Percentiles rank a stretch among this genome's conserved stretches.
Conservation (phyloP, 2,329 filamentous ascomycete species). For the Nigrograna mackinnonii region DNA sequence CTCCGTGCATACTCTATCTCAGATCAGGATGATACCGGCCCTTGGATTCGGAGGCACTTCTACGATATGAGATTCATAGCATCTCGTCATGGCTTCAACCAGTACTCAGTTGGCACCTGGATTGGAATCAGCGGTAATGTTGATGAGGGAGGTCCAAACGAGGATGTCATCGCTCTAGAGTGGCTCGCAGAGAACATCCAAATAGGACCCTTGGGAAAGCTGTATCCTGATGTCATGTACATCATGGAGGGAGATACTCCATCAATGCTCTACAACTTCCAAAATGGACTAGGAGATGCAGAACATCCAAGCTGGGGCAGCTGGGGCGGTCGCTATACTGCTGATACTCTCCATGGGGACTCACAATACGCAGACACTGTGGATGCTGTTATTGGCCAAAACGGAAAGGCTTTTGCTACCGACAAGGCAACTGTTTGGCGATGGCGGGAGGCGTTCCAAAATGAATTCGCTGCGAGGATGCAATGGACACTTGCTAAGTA, state of each 20-base stretch:
- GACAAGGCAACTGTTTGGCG: slow-evolving; percentile 53
- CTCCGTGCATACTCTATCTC: slow-evolving; percentile 48
- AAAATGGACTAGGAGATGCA: slow-evolving; percentile 46
- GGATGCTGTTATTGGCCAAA: slow-evolving; percentile 27
- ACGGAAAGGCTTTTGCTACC: slow-evolving; percentile 26
- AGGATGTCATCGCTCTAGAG: slow-evolving; percentile 47
- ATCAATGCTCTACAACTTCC: slow-evolving; percentile 48
- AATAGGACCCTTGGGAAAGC: slow-evolving; percentile 44
- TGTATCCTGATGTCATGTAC: slow-evolving; percentile 46
- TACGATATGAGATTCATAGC: slow-evolving; percentile 58
- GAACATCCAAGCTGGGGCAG: slow-evolving; percentile 49
- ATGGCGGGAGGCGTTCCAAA: slow-evolving; percentile 51
- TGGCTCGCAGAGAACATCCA: slow-evolving; percentile 57
- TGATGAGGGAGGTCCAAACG: slow-evolving; percentile 49
- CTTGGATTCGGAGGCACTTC: slow-evolving; percentile 55
- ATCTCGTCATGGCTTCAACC: slow-evolving; percentile 56
- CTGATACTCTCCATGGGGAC: slow-evolving; percentile 22
- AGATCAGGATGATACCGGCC: slow-evolving; percentile 59
- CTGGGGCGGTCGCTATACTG: slow-evolving; percentile 50
- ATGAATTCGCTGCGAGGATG: slow-evolving; percentile 50
- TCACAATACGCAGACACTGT: slow-evolving; percentile 27
- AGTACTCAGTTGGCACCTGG: slow-evolving; percentile 56
- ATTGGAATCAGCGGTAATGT: slow-evolving; percentile 52
- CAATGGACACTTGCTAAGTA: slow-evolving; percentile 41
- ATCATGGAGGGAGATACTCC: slow-evolving; percentile 57